Evolutionary conservation across 2,329 filamentous ascomycete species (phyloP), one percentile per base, ranked within the genome.

Genomic region (Juglanconis sp.): DNA sequence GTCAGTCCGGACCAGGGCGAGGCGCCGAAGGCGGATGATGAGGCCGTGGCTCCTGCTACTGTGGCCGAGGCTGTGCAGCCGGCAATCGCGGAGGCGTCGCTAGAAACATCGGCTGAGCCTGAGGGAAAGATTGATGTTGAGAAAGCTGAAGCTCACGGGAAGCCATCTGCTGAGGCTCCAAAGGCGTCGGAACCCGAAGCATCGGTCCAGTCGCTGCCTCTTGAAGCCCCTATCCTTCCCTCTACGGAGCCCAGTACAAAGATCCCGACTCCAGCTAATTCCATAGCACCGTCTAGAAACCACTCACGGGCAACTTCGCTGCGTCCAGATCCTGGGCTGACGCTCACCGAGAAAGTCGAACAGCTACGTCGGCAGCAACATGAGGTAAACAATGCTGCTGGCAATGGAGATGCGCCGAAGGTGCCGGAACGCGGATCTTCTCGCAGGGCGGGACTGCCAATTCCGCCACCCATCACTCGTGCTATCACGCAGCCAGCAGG

Each of bases 401-500:
- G 36, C 65, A 66, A 47, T 13, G 47, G 55, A 34, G 61, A 63
- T 11, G 30, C 32, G 8, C 11, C 52, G 2, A 62, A 56, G 44
- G 44, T 40, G 9, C 58, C 67, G 3, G 77, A 80, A 10, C 73
- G 73, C n/a, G 69, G 68, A 6, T 62, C 76, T 36, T 72, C 77
- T 35, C 78, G 83, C 64, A 81, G 77, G 65, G 70, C 76, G 34
- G 79, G 79, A 38, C 68, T 75, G 56, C 75, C 70, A 47, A 71
- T 77, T 17, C 82, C 82, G 10, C 81, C 83, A 38, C 82, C 83
- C 3, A 78, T 86, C 67, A 69, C 80, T 51, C 79, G 83, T 52
- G 76, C 83, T 2, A 72, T 77, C n/a, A 82, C 83, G 1, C 81
- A 84, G 57, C 82, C 83, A 9, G 71, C 72, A 5, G 76, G 79